A percentile compares a stretch with the other conserved stretches of the same genome.
Conservation (phyloP, 2,329 filamentous ascomycete species). For the Pestalotiopsis sp. region DNA sequence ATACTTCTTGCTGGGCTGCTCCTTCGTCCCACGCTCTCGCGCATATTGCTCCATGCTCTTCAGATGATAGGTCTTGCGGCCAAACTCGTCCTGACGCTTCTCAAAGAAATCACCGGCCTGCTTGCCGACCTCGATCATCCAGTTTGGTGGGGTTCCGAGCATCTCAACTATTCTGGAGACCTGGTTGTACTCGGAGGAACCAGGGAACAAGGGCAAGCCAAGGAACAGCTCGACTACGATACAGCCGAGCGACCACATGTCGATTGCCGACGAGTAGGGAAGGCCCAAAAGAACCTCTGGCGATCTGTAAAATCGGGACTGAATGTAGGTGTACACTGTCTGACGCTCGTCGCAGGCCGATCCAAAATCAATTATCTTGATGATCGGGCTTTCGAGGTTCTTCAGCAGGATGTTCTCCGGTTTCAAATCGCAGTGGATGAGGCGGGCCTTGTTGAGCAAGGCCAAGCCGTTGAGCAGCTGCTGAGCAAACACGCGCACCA, state of each 20-base stretch:
- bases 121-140: conserved; percentile 99
- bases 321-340: conserved; percentile 98
- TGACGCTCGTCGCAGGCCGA: conserved; percentile 98
- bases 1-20: conserved; percentile 99
- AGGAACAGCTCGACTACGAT: conserved; percentile 98
- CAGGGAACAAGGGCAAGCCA: conserved; percentile 90
- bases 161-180: conserved; percentile 97
- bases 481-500: conserved; percentile 96
- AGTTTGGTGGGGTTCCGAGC: conserved; percentile 93
- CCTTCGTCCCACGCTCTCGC: conserved; percentile 91
- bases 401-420: conserved; percentile 97
- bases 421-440: conserved; percentile 98
- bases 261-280: conserved; percentile 96
- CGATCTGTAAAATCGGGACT: conserved; percentile 96
- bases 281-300: conserved; percentile 94
- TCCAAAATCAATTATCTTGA: conserved; percentile 99
- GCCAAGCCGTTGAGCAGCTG: conserved; percentile 92
- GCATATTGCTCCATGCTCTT: conserved; percentile 99
- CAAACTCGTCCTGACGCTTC: conserved; percentile 88
- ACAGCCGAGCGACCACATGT: conserved; percentile 99
- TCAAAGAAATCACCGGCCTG: conserved; percentile 98
- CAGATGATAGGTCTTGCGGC: conserved; percentile 84
- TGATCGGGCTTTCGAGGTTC: conserved; percentile 97
- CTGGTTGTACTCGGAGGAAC: conserved; percentile 98
- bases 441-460: conserved; percentile 89